phyloP scores from a whole-genome alignment of 2,329 filamentous ascomycete genomes.

The Knoxdaviesia capensis region DNA sequence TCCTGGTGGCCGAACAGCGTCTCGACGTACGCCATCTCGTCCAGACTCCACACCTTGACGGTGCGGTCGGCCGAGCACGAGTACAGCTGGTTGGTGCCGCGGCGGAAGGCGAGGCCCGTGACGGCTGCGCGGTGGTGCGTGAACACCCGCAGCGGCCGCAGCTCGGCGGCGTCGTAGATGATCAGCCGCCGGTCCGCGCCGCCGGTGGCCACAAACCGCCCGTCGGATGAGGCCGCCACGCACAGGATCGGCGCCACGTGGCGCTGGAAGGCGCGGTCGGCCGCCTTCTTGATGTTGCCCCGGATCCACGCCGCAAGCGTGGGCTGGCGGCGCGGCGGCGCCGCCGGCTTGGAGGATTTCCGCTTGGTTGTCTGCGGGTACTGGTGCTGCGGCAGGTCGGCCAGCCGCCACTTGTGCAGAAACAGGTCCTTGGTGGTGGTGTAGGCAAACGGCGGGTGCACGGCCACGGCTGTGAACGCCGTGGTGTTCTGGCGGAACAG shows the following conservation, averaged over 20 bases:
- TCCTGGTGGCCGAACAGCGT: constrained; percentile 95
- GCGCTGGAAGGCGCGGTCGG: constrained; percentile 48
- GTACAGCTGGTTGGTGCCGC: constrained; percentile 81
- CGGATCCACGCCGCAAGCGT: constrained; percentile 41
- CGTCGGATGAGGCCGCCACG: constrained; percentile 73
- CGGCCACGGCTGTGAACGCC: constrained; percentile 59
- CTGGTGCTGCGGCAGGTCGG: constrained; percentile 40
- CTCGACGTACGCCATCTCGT: constrained; percentile 85
- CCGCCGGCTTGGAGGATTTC: constrained; percentile 35
- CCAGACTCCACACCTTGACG: constrained; percentile 85
- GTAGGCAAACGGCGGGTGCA: constrained; percentile 65
- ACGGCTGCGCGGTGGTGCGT: constrained; percentile 82
- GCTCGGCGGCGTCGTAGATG: constrained; percentile 64
- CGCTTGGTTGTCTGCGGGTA: constrained; percentile 36
- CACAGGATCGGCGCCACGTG: constrained; percentile 66
- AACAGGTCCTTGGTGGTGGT: constrained; percentile 72
- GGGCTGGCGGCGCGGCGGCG: constrained; percentile 39
- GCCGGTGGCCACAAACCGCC: constrained; percentile 78
- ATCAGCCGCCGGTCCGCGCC: constrained; percentile 70
- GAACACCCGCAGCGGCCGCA: constrained; percentile 67
- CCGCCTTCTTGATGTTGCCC: constrained; percentile 37
- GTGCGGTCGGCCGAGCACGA: constrained; percentile 80
- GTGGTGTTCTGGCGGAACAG: constrained; percentile 64
- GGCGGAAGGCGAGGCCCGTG: constrained; percentile 65
- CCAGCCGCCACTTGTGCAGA: constrained; percentile 78